Evolutionary conservation across 306 rosid species (phyloP).

Genomic region (Herpetospermum pedunculosum): DNA sequence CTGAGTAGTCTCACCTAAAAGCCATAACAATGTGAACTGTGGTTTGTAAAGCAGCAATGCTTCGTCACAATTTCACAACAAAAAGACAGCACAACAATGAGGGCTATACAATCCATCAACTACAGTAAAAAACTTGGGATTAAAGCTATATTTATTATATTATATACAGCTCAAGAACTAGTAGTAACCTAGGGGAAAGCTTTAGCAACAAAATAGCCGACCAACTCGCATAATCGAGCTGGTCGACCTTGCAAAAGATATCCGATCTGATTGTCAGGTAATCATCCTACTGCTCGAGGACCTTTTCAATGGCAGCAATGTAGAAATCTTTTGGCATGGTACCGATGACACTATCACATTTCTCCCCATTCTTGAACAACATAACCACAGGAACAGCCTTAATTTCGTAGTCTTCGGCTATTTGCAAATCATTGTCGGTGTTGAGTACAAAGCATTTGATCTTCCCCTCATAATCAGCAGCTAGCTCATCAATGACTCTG

Average conservation of each 20-base stretch:
- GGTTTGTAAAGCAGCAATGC: not conserved
- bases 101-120: not conserved
- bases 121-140: not conserved
- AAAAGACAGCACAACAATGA: not conserved
- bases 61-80: not conserved
- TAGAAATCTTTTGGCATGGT: slow-evolving; percentile 95
- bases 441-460: slow-evolving; percentile 63
- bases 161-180: slow-evolving; percentile 6
- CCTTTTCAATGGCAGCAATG: slow-evolving; percentile 75
- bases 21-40: not conserved
- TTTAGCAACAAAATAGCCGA: not conserved
- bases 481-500: slow-evolving; percentile 67
- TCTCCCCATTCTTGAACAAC: slow-evolving; percentile 71
- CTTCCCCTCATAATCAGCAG: slow-evolving; percentile 56
- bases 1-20: not conserved
- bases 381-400: slow-evolving; percentile 93
- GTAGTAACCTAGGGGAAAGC: not conserved
- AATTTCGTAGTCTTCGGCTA: slow-evolving; percentile 67
- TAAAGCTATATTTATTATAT: not conserved
- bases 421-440: slow-evolving; percentile 51
- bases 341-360: slow-evolving; percentile 63
- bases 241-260: not conserved
- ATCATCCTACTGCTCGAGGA: slow-evolving; percentile 31
- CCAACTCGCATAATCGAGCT: not conserved
- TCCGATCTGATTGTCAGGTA: not conserved